phyloP scores from a whole-genome alignment of 2,329 filamentous ascomycete species.

The Curvularia eragrostidis region DNA sequence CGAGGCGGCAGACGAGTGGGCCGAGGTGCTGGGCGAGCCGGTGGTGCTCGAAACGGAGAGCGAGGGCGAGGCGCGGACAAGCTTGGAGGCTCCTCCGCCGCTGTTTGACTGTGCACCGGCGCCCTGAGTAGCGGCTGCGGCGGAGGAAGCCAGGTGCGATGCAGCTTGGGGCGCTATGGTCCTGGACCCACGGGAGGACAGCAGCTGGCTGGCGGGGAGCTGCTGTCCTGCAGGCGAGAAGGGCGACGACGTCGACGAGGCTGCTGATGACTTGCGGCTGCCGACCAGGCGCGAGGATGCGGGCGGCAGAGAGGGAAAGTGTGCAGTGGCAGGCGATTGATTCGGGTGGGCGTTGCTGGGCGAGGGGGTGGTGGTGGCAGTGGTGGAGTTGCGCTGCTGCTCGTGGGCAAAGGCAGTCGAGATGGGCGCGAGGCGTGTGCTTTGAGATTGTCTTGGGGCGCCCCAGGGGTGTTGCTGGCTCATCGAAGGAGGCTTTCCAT shows the following conservation, averaged over 20 bases:
- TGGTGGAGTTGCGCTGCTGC: slow-evolving; percentile 45
- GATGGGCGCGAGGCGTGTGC: slow-evolving; percentile 65
- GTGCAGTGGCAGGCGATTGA: slow-evolving; percentile 60
- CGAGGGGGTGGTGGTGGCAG: slow-evolving; percentile 45
- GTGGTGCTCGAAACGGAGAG: slow-evolving; percentile 56
- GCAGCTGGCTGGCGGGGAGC: slow-evolving; percentile 58
- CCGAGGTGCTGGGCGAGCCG: slow-evolving; percentile 60
- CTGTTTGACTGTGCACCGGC: slow-evolving; percentile 60
- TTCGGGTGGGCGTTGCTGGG: slow-evolving; percentile 59
- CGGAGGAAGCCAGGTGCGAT: slow-evolving; percentile 63
- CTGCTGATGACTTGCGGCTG: slow-evolving; percentile 61
- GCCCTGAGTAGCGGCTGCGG: slow-evolving; percentile 58
- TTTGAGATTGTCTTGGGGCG: slow-evolving; percentile 61
- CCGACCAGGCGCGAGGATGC: slow-evolving; percentile 57
- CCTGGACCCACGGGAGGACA: slow-evolving; percentile 64
- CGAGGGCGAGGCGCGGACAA: slow-evolving; percentile 66
- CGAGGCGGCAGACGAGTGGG: slow-evolving; percentile 52
- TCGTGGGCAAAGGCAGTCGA: slow-evolving; percentile 57
- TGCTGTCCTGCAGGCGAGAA: slow-evolving; percentile 65
- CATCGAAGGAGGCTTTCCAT: slow-evolving; percentile 54
- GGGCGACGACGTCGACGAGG: slow-evolving; percentile 61
- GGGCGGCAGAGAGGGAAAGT: slow-evolving; percentile 61
- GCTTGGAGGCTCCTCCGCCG: slow-evolving; percentile 63
- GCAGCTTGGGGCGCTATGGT: slow-evolving; percentile 61
- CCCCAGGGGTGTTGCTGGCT: slow-evolving; percentile 65